Evolutionary conservation across 208 protist genomes (phyloP).

Genomic region (Crithidia expoeki): DNA sequence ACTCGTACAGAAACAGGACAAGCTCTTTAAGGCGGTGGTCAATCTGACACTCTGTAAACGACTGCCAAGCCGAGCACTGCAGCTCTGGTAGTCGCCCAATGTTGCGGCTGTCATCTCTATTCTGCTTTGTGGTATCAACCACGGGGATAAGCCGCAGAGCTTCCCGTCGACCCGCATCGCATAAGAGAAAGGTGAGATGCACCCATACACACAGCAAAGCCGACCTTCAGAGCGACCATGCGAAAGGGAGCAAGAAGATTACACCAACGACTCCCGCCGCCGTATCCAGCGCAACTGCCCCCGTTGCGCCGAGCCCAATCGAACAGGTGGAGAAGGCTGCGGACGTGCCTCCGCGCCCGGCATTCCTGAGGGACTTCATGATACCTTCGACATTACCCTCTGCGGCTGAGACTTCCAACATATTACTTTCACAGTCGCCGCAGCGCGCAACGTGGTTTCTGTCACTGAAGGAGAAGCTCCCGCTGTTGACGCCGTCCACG

Average conservation of each 20-base stretch:
- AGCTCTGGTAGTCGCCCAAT: too few species aligned
- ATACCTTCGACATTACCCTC: too few species aligned
- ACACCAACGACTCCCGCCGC: not conserved
- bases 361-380: too few species aligned
- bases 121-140: not conserved
- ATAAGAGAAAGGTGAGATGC: not conserved
- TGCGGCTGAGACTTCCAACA: too few species aligned
- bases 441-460: not conserved
- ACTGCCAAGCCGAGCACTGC: too few species aligned
- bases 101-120: not conserved
- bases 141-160: not conserved
- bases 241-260: not conserved
- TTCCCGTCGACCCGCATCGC: not conserved
- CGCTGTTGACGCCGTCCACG: constrained; percentile 6
- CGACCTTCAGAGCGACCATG: not conserved
- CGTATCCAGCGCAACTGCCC: not conserved
- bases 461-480: not conserved
- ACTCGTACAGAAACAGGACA: too few species aligned
- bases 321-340: too few species aligned
- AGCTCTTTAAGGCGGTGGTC: too few species aligned
- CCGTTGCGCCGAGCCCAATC: too few species aligned
- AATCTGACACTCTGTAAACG: not conserved
- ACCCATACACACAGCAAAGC: not conserved
- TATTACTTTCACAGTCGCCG: too few species aligned
- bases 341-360: too few species aligned